These are phyloP conservation scores for Hypoxylon lenormandii DNA, from an alignment of 495 filamentous ascomycete species.

Conservation along the genomic window DNA sequence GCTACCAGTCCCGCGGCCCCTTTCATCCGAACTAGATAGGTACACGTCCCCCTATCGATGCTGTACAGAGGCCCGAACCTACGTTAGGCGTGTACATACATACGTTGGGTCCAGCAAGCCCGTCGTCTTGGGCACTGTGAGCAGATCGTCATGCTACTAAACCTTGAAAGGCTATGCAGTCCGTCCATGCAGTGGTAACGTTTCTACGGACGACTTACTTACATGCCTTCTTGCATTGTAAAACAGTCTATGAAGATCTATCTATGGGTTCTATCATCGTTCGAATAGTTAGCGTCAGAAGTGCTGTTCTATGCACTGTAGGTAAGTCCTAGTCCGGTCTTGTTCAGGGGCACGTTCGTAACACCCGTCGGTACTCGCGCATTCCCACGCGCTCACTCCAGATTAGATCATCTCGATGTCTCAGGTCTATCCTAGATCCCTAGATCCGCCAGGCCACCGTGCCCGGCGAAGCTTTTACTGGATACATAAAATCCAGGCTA, in stretches of 20 bases:
- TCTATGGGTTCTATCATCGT: constrained; percentile 25
- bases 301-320: background rate
- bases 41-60: constrained; percentile 3
- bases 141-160: constrained; percentile 28
- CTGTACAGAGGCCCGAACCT: background rate
- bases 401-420: constrained; percentile 3
- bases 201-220: constrained; percentile 7
- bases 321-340: background rate
- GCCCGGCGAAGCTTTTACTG: constrained; percentile 5
- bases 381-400: constrained; percentile 7
- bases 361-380: constrained; percentile 7
- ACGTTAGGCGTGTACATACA: background rate
- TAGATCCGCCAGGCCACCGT: constrained; percentile 1
- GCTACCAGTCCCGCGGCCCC: constrained; percentile 11
- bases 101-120: background rate
- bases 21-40: constrained; percentile 18
- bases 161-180: constrained; percentile 20
- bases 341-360: constrained; percentile 9
- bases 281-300: constrained; percentile 18
- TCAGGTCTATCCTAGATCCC: background rate
- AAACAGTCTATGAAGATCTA: constrained; percentile 25
- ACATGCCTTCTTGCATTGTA: constrained; percentile 3
- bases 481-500: constrained; percentile 6
- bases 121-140: constrained; percentile 25
- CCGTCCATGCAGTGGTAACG: constrained; percentile 32